Evolutionary conservation across 2,329 filamentous ascomycete genomes (phyloP).

Genomic region (Aureobasidium sp.): DNA sequence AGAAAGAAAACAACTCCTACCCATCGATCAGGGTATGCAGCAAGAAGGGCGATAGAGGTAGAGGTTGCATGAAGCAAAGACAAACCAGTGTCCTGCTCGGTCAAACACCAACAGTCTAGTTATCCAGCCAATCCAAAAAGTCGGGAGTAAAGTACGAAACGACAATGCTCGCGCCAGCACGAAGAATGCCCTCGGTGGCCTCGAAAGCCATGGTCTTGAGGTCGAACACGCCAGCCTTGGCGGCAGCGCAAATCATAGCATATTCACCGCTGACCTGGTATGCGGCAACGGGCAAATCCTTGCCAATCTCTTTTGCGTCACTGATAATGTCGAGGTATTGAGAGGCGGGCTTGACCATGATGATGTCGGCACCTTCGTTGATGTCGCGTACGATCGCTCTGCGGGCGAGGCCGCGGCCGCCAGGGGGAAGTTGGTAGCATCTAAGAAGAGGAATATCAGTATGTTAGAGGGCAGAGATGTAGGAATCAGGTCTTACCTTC

Average conservation of each 20-base stretch:
- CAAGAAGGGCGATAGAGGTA: not conserved
- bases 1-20: not conserved
- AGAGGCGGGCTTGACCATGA: slow-evolving; percentile 97
- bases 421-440: slow-evolving; percentile 94
- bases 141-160: slow-evolving; percentile 91
- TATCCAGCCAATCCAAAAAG: slow-evolving; percentile 54
- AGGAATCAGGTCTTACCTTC: slow-evolving; percentile 34
- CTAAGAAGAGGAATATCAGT: slow-evolving; percentile 25
- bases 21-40: not conserved
- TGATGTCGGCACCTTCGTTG: slow-evolving; percentile 87
- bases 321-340: slow-evolving; percentile 97
- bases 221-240: slow-evolving; percentile 94
- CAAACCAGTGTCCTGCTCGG: not conserved
- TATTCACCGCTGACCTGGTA: slow-evolving; percentile 98
- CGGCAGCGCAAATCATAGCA: slow-evolving; percentile 93
- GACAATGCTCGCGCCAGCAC: slow-evolving; percentile 87
- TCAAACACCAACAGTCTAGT: not conserved
- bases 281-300: slow-evolving; percentile 84
- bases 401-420: slow-evolving; percentile 82
- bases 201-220: slow-evolving; percentile 92
- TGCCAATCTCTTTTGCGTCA: slow-evolving; percentile 89
- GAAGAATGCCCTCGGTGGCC: slow-evolving; percentile 83
- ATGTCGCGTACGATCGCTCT: slow-evolving; percentile 88
- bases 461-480: too few relatives aligned
- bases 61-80: not conserved